Base-by-base conservation (phyloP, 495 filamentous ascomycete genomes). In the Aspergillus sclerotiicarbonarius region DNA sequence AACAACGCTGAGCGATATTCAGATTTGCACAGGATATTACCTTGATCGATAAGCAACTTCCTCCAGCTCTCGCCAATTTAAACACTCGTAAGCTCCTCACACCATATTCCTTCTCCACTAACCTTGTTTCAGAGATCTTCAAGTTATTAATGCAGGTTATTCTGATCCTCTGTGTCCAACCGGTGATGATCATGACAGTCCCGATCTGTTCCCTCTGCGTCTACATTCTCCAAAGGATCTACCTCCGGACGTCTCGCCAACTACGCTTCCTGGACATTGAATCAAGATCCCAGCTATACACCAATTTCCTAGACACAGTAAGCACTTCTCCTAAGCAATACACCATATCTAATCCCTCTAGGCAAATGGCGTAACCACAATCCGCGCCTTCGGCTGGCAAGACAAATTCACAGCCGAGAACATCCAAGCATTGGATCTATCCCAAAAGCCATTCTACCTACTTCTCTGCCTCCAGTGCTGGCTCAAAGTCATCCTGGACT, bases 231-330 rank as follows among this genome's bases (percentile, higher is more conserved):
- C 64, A 61, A 43, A 61, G 51, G 29, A 20, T 59, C 0, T 64
- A 67, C 30, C 59, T 62, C 12, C 57, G 61, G 30, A 63, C 63
- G 6, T 66, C 63, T 10, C 37, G 58, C 18, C 63, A 66, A 37
- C 39, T 66, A 10, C 63, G 60, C 0, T 59, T 62, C 31, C 53
- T 65, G 13, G 62, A 66, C 1, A 55, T 80, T 6, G 75, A 80
- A 54, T 65, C 70, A 9, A 74, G 67, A 51, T 60, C 67, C 3
- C 8, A 41, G 13, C 6, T 41, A n/a, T 41, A 41, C 15, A 41
- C 37, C 5, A 41, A n/a, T n/a, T 41, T 41, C 13, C 37, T 41
- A 2, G 37, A 41, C n/a, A 41, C 37, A 41, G 37, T 41, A 13
- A 41, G 37, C n/a, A 15, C 13, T 3, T 15, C 33, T 10, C 33